Evolutionary conservation across 2,329 filamentous ascomycete species (phyloP), one percentile per base, ranked within the genome.

Genomic region (Lomentospora prolificans): DNA sequence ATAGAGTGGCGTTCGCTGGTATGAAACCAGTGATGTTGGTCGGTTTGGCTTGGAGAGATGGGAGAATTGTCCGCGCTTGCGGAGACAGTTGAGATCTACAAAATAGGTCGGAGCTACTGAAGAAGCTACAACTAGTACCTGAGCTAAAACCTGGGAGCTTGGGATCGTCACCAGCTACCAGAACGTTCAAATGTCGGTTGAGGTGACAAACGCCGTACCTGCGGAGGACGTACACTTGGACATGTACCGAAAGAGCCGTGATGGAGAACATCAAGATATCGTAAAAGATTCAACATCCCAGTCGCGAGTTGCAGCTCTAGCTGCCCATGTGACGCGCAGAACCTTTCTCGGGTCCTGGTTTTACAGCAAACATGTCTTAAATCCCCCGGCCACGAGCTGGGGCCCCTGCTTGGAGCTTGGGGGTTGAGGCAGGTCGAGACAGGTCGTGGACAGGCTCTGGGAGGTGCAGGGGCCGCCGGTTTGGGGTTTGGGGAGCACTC

Each of bases 321-420:
- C 22, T 48, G 44, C 22, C 44, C 44, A 48, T 48, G 44, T 48
- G 44, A 48, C 44, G 44, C 44, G 44, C 44, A 48, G 44, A 48
- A 22, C 24, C 44, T 48, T 48, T 48, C 44, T 19, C 22, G 8
- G 44, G 22, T 22, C 17, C 44, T 48, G 17, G 44, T 25, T 22
- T 48, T 25, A 14, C 17, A 48, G 22, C 44, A 22, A n/a, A n/a
- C 44, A 5, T 27, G 44, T 48, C 22, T 12, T 25, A 22, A 22
- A 12, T 25, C 44, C 44, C 17, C 44, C 10, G 17, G 22, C 44
- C 44, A 48, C 2, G 22, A 48, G 44, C 44, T 48, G 44, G 44
- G 44, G 44, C 30, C 30, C 12, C 12, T 33, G 30, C 12, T 33
- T 33, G 30, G 12, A 12, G 30, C 30, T 33, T 6, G 30, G 30